phyloP scores from a whole-genome alignment of 2,329 filamentous ascomycete species.

The Stagonosporopsis rhizophila region DNA sequence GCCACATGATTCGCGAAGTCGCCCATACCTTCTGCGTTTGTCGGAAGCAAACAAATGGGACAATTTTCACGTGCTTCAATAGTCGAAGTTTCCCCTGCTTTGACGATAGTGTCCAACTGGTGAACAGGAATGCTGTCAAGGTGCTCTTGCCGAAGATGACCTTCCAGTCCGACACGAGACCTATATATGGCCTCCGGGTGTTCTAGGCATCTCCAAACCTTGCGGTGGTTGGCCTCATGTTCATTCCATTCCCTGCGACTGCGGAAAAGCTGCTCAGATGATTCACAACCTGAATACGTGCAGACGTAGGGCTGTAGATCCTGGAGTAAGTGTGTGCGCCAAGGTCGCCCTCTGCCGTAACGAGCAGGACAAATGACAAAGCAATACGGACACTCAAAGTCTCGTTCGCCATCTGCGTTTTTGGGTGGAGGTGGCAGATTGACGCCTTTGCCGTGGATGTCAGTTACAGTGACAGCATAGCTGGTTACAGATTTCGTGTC shows the following conservation, averaged over 20 bases:
- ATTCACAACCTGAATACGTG: slow-evolving; percentile 43
- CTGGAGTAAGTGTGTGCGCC: slow-evolving; percentile 47
- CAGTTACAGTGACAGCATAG: slow-evolving; percentile 46
- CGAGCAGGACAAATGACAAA: slow-evolving; percentile 50
- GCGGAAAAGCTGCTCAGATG: slow-evolving; percentile 39
- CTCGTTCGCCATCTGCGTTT: slow-evolving; percentile 40
- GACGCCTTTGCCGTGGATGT: slow-evolving; percentile 43
- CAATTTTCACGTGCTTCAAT: slow-evolving; percentile 41
- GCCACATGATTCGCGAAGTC: slow-evolving; percentile 46
- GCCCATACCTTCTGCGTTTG: slow-evolving; percentile 32
- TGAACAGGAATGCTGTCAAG: slow-evolving; percentile 37
- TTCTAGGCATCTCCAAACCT: slow-evolving; percentile 47
- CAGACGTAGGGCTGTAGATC: slow-evolving; percentile 50
- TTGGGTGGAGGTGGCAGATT: slow-evolving; percentile 45
- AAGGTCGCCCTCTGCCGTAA: slow-evolving; percentile 43
- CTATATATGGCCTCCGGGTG: slow-evolving; percentile 41
- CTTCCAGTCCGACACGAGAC: slow-evolving; percentile 31
- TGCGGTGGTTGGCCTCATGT: slow-evolving; percentile 48
- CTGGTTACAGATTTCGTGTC: slow-evolving; percentile 48
- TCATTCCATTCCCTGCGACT: slow-evolving; percentile 49
- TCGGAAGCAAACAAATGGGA: slow-evolving; percentile 40
- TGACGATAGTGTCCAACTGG: slow-evolving; percentile 40
- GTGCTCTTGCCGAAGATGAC: slow-evolving; percentile 43
- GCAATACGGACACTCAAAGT: slow-evolving; percentile 50
- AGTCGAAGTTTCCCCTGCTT: slow-evolving; percentile 43